Base-by-base conservation (phyloP, 1,139 yeast genomes). In the Candida neerlandica region DNA sequence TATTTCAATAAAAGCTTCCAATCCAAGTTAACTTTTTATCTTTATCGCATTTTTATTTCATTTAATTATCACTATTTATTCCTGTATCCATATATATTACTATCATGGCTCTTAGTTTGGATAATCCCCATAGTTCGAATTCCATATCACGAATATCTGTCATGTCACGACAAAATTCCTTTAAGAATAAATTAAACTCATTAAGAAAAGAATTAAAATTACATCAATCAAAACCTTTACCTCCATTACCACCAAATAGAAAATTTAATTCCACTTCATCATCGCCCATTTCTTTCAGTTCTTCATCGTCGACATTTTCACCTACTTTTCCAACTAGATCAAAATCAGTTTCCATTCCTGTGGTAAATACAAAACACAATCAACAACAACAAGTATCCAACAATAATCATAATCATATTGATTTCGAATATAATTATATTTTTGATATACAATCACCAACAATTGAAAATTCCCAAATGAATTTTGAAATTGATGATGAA, bases 401-500 rank as follows among this genome's bases (percentile, higher is more conserved):
- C n/a, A 26, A 30, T 12, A 9, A 15, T n/a, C 27, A 38, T n/a
- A 12, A 37, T 21, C 41, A 38, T 40, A 29, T 16, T 15, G 19
- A 29, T 12, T 12, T 41, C 10, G 43, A 41, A 11, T 41, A 41
- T 21, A 32, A 41, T 30, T 41, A 41, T 41, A 14, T 12, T 7
- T 41, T 30, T 14, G 44, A 41, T 29, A 29, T 40, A 5, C 30
- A 40, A 12, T 40, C 43, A 7, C 43, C 43, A 16, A 40, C 34
- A 19, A 3, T n/a, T 19, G 41, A 37, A 37, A 15, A 37, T 6
- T 5, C 29, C 4, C 41, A 37, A 19, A 12, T 37, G 16, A 21
- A 37, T 21, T 37, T 37, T 21, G 18, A 21, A 19, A 37, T 19
- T 12, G 41, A 45, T 26, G 43, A 45, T 41, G 45, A 48, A 33